Percentiles rank a stretch among this genome's conserved stretches.
phyloP scores from a whole-genome alignment of 75 land plant species.

The Selaginella tamariscina region DNA sequence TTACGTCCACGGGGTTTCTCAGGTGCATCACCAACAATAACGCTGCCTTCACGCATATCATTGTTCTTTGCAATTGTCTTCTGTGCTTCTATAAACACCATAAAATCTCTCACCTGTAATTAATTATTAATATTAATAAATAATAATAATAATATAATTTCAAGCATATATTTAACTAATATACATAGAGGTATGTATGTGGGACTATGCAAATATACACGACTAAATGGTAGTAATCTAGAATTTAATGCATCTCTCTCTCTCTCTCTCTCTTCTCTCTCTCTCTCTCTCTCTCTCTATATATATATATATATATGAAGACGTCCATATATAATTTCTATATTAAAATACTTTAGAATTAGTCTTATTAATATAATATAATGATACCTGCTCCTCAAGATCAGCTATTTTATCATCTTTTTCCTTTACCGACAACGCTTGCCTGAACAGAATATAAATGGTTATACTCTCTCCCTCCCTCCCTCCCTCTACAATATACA shows the following conservation, averaged over 20 bases:
- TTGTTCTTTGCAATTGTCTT: constrained; percentile 22
- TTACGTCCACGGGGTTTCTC: too few species aligned
- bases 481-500: too few species aligned
- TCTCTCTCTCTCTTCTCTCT: neutral
- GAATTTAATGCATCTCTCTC: too few species aligned
- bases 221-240: neutral
- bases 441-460: constrained; percentile 29
- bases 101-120: constrained; percentile 59
- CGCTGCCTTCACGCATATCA: neutral
- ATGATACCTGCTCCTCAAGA: constrained; percentile 60
- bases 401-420: constrained; percentile 56
- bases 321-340: neutral
- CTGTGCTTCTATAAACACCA: constrained; percentile 61
- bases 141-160: neutral
- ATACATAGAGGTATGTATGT: too few species aligned
- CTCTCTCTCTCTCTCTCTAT: too few species aligned
- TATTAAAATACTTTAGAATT: neutral
- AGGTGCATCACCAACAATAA: neutral
- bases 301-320: neutral
- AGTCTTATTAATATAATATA: neutral
- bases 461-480: too few species aligned
- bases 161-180: neutral
- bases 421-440: constrained; percentile 25
- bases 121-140: neutral
- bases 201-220: neutral